phyloP scores from a whole-genome alignment of 2,329 filamentous ascomycete species.

The Fragosphaeria purpurea region DNA sequence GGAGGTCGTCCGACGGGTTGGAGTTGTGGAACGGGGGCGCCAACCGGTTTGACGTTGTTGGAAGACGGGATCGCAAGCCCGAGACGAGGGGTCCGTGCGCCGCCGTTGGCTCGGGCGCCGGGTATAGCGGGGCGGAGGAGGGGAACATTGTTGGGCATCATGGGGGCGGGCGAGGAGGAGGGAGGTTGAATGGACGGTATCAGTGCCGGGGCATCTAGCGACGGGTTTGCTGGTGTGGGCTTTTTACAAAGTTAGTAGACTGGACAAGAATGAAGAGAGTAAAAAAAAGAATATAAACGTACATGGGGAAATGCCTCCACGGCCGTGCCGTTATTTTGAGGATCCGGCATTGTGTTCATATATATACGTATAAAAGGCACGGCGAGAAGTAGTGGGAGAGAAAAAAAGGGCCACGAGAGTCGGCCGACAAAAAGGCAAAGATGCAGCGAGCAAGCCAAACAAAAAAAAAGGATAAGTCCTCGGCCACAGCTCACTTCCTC shows the following conservation, averaged over 20 bases:
- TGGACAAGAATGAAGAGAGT: background rate
- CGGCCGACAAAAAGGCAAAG: no score
- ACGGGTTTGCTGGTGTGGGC: background rate
- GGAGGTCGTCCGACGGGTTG: slow-evolving; percentile 40
- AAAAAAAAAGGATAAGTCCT: no score
- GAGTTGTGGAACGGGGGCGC: slow-evolving; percentile 28
- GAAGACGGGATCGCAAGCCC: slow-evolving; percentile 86
- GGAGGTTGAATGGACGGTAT: slow-evolving; percentile 11
- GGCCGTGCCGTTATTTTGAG: slow-evolving; percentile 6
- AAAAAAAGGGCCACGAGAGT: no score
- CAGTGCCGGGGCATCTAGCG: no score
- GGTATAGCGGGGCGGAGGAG: slow-evolving; percentile 76
- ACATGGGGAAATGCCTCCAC: slow-evolving; percentile 7
- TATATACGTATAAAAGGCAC: no score
- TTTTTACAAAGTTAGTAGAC: background rate
- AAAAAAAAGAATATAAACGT: background rate
- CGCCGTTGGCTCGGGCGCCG: slow-evolving; percentile 36
- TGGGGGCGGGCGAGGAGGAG: slow-evolving; percentile 32
- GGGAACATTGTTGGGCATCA: slow-evolving; percentile 68
- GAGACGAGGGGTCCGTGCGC: slow-evolving; percentile 61
- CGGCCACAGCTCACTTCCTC: no score
- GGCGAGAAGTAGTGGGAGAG: no score
- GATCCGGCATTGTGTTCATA: slow-evolving; percentile 13
- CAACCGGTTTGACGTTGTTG: slow-evolving; percentile 69
- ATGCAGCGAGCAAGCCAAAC: no score